A percentile compares a stretch with the other conserved stretches of the same genome.
Evolutionary conservation across 805 yeast species (phyloP).

Genomic region (Schizosaccharomyces japonicus): DNA sequence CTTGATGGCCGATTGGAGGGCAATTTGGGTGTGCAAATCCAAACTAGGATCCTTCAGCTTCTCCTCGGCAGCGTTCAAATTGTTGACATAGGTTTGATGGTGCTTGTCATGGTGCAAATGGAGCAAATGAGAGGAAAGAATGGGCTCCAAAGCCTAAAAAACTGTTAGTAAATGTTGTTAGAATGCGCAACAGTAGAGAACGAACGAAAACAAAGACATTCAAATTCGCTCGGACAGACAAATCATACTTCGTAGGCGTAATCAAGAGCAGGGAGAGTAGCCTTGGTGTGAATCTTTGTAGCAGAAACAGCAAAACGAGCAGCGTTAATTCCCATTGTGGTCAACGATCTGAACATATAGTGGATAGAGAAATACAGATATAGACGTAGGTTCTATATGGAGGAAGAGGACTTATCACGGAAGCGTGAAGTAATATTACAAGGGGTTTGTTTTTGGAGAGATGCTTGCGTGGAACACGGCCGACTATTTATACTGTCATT

Average conservation of each 20-base stretch:
- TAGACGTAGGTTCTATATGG: too few species aligned
- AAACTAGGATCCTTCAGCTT: slow-evolving; percentile 46
- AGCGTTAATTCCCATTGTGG: too few species aligned
- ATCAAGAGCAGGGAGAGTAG: slow-evolving; percentile 2
- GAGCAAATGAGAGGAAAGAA: slow-evolving; percentile 65
- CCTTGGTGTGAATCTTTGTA: neutral
- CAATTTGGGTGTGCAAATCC: slow-evolving; percentile 32
- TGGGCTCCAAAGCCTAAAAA: slow-evolving; percentile 47
- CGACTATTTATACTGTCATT: too few species aligned
- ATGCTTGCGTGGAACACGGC: too few species aligned
- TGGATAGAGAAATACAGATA: too few species aligned
- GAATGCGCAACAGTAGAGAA: slow-evolving; percentile 2
- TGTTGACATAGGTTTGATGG: slow-evolving; percentile 76
- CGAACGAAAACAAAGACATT: too few species aligned
- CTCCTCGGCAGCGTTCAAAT: slow-evolving; percentile 57
- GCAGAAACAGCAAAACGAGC: too few species aligned
- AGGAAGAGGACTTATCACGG: too few species aligned
- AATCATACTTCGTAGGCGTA: slow-evolving; percentile 4
- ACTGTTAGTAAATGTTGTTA: neutral
- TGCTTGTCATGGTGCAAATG: slow-evolving; percentile 65
- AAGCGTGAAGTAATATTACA: too few species aligned
- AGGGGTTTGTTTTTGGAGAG: too few species aligned
- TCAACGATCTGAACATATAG: too few species aligned
- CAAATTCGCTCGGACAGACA: too few species aligned
- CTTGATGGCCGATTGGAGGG: slow-evolving; percentile 49